A percentile compares a stretch with the other conserved stretches of the same genome.
Conservation (phyloP, 148 eudicot species). For the Rheum nobile region DNA sequence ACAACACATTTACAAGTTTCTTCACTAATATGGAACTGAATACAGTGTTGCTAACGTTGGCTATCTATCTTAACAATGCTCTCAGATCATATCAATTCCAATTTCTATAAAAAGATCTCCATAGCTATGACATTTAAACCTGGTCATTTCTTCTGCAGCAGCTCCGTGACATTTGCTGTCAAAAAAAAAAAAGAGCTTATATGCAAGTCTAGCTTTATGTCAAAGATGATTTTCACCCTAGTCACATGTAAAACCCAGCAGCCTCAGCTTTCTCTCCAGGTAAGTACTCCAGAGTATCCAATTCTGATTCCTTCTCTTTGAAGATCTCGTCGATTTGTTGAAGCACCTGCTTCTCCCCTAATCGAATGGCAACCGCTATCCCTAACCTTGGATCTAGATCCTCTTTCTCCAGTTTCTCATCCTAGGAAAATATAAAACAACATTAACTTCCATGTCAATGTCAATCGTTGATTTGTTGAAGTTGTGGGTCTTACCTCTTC, state of each 20-base stretch:
- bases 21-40: not conserved
- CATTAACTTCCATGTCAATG: not conserved
- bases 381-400: constrained; percentile 37
- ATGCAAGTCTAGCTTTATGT: constrained; percentile 7
- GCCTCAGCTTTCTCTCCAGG: constrained; percentile 87
- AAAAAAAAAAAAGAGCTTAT: not conserved
- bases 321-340: constrained; percentile 67
- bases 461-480: not conserved
- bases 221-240: constrained; percentile 70
- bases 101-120: not conserved
- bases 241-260: constrained; percentile 79
- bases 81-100: not conserved
- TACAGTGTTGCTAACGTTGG: not conserved
- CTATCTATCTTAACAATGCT: not conserved
- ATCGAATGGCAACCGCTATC: constrained; percentile 56
- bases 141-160: not conserved
- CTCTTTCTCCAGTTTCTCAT: constrained; percentile 54
- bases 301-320: constrained; percentile 50
- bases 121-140: not conserved
- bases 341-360: constrained; percentile 80
- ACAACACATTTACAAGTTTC: not conserved
- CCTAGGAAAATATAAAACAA: constrained; percentile 29
- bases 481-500: constrained; percentile 51
- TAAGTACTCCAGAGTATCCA: constrained; percentile 62
- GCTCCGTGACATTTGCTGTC: not conserved